phyloP scores from a whole-genome alignment of 148 eudicot genomes.

The Vaccinium myrtillus region DNA sequence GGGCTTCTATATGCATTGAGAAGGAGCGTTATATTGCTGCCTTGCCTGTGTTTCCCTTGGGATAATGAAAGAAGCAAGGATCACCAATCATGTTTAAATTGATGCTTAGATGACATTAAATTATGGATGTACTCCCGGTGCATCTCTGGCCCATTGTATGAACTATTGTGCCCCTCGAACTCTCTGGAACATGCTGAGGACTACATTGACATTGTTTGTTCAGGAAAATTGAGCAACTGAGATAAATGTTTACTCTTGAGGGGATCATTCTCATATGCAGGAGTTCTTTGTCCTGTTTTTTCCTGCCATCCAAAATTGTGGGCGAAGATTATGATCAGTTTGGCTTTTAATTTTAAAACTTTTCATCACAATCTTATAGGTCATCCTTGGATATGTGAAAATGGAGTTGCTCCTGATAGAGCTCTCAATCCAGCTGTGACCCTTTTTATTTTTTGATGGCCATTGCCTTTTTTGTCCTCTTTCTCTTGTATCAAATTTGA shows the following conservation, averaged over 20 bases:
- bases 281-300: not conserved
- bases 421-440: constrained; percentile 84
- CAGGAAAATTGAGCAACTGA: not conserved
- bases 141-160: not conserved
- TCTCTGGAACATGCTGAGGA: not conserved
- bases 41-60: not conserved
- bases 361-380: constrained; percentile 37
- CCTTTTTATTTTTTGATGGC: too few species aligned
- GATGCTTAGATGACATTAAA: constrained; percentile 3
- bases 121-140: not conserved
- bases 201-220: not conserved
- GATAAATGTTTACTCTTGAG: not conserved
- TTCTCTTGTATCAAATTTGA: too few species aligned
- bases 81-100: not conserved
- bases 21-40: not conserved
- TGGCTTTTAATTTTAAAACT: not conserved
- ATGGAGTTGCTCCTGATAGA: constrained; percentile 97
- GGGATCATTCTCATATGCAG: not conserved
- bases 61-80: not conserved
- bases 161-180: not conserved
- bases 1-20: not conserved
- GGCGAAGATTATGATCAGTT: not conserved
- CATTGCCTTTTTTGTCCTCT: too few species aligned
- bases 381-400: constrained; percentile 99
- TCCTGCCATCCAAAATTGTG: not conserved